These are phyloP conservation scores for Cymodocea nodosa DNA, from an alignment of 116 monocot species.

Conservation along the genomic window DNA sequence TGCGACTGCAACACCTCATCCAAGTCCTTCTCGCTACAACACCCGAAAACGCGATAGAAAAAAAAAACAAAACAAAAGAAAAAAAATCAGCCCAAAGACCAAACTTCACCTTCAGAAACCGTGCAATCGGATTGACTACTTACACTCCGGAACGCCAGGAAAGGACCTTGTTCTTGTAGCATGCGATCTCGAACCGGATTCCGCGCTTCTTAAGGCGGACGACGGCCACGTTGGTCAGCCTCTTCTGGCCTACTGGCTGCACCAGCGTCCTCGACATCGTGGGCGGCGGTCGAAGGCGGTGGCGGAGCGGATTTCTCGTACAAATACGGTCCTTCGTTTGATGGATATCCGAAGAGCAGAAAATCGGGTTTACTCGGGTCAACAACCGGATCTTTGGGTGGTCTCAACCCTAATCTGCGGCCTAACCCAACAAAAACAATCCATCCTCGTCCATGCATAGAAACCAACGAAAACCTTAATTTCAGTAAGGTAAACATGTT, in stretches of 20 bases:
- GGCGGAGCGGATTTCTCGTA: too few species aligned
- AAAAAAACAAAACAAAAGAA: background rate
- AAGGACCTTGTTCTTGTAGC: conserved; percentile 98
- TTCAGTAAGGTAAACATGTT: too few species aligned
- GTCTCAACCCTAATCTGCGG: too few species aligned
- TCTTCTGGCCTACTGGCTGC: conserved; percentile 91
- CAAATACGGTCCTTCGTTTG: too few species aligned
- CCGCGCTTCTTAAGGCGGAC: conserved; percentile 89
- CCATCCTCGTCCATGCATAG: too few species aligned
- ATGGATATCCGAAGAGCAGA: too few species aligned
- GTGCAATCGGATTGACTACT: background rate
- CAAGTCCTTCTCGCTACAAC: conserved; percentile 69
- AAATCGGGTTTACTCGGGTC: too few species aligned
- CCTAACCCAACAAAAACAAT: too few species aligned
- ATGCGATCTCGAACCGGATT: conserved; percentile 88
- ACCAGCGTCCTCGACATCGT: conserved; percentile 55
- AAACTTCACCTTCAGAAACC: background rate
- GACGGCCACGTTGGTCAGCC: conserved; percentile 93
- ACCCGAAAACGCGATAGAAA: background rate
- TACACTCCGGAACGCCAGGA: conserved; percentile 89
- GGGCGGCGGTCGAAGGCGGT: too few species aligned
- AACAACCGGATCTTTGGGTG: too few species aligned
- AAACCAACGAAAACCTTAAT: too few species aligned
- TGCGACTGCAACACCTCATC: conserved; percentile 88
- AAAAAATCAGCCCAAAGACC: background rate